Evolutionary conservation across 2,329 filamentous ascomycete species (phyloP).

Genomic region (Macrophomina tecta): DNA sequence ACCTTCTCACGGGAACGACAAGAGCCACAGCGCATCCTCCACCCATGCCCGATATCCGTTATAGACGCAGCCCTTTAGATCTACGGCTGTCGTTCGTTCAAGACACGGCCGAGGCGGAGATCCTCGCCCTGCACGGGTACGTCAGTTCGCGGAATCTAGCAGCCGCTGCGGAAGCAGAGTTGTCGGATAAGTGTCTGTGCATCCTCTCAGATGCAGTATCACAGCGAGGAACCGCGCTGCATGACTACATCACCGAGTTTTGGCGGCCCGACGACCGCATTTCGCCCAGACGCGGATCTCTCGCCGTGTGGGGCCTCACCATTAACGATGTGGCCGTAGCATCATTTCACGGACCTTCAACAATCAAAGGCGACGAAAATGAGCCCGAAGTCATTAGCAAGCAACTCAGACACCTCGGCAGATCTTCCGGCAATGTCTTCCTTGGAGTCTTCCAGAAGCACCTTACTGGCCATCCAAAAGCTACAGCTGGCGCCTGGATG

Average conservation of each 20-base stretch:
- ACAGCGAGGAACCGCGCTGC: constrained; percentile 97
- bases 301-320: constrained; percentile 97
- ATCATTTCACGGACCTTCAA: constrained; percentile 98
- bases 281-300: constrained; percentile 90
- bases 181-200: constrained; percentile 63
- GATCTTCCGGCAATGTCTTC: constrained; percentile 94
- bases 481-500: constrained; percentile 99
- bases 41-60: too few species aligned
- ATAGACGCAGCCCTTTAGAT: too few species aligned
- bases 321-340: constrained; percentile 94
- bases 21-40: too few species aligned
- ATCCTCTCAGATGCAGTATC: constrained; percentile 79
- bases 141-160: too few species aligned
- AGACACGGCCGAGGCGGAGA: too few species aligned
- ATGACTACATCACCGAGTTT: constrained; percentile 96
- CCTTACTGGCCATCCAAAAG: constrained; percentile 97
- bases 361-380: constrained; percentile 99
- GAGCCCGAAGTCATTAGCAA: constrained; percentile 97
- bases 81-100: too few species aligned
- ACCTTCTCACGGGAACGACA: too few species aligned
- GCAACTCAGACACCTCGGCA: constrained; percentile 92
- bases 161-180: too few species aligned
- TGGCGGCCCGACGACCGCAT: constrained; percentile 96
- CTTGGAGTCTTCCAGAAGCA: constrained; percentile 99
- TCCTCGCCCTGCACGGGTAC: too few species aligned